These are phyloP conservation scores for Quercus berberidifolia DNA, from an alignment of 306 rosid genomes.

Conservation along the genomic window DNA sequence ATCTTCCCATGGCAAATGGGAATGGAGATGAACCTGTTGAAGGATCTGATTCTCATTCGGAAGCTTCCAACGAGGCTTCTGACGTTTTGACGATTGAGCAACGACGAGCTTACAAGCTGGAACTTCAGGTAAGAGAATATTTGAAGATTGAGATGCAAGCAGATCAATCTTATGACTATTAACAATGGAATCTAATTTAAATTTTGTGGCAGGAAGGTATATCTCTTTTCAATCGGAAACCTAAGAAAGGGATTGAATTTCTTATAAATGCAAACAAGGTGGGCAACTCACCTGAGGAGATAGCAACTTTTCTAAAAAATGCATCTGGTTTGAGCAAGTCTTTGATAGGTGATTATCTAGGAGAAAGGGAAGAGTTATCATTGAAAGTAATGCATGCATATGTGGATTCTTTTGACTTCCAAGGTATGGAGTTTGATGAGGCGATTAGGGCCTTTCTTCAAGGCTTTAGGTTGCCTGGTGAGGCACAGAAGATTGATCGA, in stretches of 20 bases:
- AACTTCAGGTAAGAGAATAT: conserved; percentile 76
- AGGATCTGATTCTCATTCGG: conserved; percentile 77
- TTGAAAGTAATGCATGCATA: conserved; percentile 97
- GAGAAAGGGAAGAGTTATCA: conserved; percentile 92
- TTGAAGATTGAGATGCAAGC: conserved; percentile 12
- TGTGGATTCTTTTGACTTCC: conserved; percentile 93
- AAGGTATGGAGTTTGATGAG: conserved; percentile 91
- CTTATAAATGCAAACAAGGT: conserved; percentile 96
- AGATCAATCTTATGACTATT: conserved; percentile 20
- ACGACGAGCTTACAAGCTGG: conserved; percentile 97
- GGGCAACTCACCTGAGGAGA: conserved; percentile 89
- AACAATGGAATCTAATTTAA: conserved; percentile 38
- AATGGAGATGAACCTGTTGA: conserved; percentile 74
- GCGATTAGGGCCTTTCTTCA: conserved; percentile 89
- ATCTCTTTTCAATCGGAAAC: conserved; percentile 95
- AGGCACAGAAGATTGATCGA: conserved; percentile 97
- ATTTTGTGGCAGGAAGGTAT: conserved; percentile 98
- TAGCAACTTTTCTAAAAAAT: conserved; percentile 91
- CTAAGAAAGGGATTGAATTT: conserved; percentile 93
- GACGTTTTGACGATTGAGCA: conserved; percentile 86
- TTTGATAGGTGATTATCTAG: conserved; percentile 91
- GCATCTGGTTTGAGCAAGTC: conserved; percentile 94
- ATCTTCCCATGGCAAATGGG: conserved; percentile 62
- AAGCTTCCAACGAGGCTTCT: conserved; percentile 72
- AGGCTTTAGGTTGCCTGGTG: conserved; percentile 98